Evolutionary conservation across 331 rosid species (phyloP), one percentile per base, ranked within the genome.

Genomic region (Malus hybrid): DNA sequence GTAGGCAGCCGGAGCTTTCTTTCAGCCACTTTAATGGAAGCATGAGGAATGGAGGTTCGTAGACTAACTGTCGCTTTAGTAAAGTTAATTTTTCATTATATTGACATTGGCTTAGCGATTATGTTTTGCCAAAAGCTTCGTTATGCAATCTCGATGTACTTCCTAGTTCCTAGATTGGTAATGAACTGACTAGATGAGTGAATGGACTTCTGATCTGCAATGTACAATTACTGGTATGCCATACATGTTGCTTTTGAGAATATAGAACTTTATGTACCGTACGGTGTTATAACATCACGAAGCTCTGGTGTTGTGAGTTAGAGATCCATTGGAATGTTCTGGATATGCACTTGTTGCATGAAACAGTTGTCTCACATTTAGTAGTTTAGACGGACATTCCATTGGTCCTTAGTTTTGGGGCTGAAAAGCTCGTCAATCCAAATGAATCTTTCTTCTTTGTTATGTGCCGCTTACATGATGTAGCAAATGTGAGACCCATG

Each of bases 1-100:
- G 65, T 59, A 72, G 81, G 85, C 83, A 72, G 75, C 84, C 92
- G 24, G 79, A 79, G 82, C 81, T 82, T 67, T 71, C 72, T 7
- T 67, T 77, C 71, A 15, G 74, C 70, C 74, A 50, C 60, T 69
- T 77, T 18, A 54, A 71, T 7, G 77, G 80, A 59, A 33, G 69
- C 5, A 57, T 71, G 87, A 69, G 79, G 72, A 75, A 80, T 54
- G 57, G 82, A 73, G 86, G 82, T 75, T 70, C 33, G 59, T 83
- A 81, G 82, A 68, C 59, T 66, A 50, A 70, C 64, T 68, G 28
- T 44, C 78, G 74, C 59, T 33, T n/a, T 57, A 29, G 22, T 31
- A 28, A 59, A 56, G 34, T 79, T 63, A 29, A 75, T 72, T 71
- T 39, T 71, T 75, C 65, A 64, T 66, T 57, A 50, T 74, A 52